These are phyloP conservation scores for Incumbomyces delicatus DNA, from an alignment of 2,329 filamentous ascomycete species.

Conservation along the genomic window DNA sequence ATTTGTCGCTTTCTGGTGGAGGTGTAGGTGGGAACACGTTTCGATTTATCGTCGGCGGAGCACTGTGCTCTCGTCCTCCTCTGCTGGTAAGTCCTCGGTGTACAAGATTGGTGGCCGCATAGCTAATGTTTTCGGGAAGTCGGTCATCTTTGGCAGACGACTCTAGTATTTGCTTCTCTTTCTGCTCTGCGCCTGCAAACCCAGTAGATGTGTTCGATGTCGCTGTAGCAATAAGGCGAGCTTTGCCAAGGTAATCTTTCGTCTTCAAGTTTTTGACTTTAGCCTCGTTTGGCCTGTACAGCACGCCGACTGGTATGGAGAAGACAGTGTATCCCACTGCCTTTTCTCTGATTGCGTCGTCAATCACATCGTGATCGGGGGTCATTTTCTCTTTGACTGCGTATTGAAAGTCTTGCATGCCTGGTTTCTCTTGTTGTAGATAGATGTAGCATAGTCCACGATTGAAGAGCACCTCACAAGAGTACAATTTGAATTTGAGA, in stretches of 20 bases:
- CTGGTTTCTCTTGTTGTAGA: slow-evolving; percentile 78
- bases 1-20: slow-evolving; percentile 76
- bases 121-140: slow-evolving; percentile 75
- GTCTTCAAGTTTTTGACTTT: slow-evolving; percentile 98
- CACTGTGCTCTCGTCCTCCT: slow-evolving; percentile 61
- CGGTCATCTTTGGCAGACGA: slow-evolving; percentile 55
- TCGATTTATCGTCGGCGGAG: slow-evolving; percentile 61
- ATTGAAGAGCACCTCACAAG: slow-evolving; percentile 96
- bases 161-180: slow-evolving; percentile 29
- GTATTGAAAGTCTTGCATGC: slow-evolving; percentile 81
- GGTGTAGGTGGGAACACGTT: slow-evolving; percentile 96
- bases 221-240: slow-evolving; percentile 80
- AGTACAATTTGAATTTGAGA: slow-evolving; percentile 90
- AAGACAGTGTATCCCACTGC: slow-evolving; percentile 98
- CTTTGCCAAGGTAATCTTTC: slow-evolving; percentile 95
- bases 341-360: slow-evolving; percentile 87
- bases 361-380: slow-evolving; percentile 92
- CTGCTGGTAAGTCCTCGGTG: slow-evolving; percentile 73
- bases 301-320: slow-evolving; percentile 88
- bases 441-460: slow-evolving; percentile 96
- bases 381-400: slow-evolving; percentile 95
- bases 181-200: slow-evolving; percentile 68
- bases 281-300: slow-evolving; percentile 91
- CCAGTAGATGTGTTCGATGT: slow-evolving; percentile 78
- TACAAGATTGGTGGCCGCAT: slow-evolving; percentile 84